These are phyloP conservation scores for Phaeotremella fagi DNA, from an alignment of 768 basidiomycete genomes.

Conservation along the genomic window DNA sequence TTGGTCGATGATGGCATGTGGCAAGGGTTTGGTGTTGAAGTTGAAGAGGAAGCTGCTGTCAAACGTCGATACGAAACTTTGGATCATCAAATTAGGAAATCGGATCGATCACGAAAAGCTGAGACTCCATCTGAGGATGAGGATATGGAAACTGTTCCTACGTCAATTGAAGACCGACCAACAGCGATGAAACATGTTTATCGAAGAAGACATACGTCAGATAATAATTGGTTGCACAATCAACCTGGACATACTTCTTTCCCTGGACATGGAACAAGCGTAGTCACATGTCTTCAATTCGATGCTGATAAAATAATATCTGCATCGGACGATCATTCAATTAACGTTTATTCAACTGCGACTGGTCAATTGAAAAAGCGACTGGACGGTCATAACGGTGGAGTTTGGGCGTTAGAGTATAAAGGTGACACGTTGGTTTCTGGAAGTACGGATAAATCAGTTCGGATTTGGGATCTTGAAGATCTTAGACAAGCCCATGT, in stretches of 20 bases:
- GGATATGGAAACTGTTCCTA: constrained; percentile 46
- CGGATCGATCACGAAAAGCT: constrained; percentile 1
- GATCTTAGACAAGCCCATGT: constrained; percentile 81
- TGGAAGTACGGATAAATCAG: constrained; percentile 88
- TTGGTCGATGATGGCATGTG: constrained; percentile 78
- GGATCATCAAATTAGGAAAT: constrained; percentile 13
- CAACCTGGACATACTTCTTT: constrained; percentile 64
- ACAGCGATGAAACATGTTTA: constrained; percentile 68
- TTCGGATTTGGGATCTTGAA: constrained; percentile 81
- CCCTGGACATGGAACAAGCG: constrained; percentile 70
- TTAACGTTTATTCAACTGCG: constrained; percentile 85
- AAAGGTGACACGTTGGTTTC: constrained; percentile 65
- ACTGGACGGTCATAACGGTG: constrained; percentile 86
- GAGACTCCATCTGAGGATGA: constrained; percentile 50
- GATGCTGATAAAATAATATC: constrained; percentile 92
- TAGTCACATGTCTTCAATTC: constrained; percentile 94
- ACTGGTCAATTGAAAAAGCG: constrained; percentile 70
- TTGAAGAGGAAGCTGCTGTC: constrained; percentile 69
- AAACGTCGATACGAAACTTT: constrained; percentile 50
- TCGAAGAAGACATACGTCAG: constrained; percentile 78
- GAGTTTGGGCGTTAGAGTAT: constrained; percentile 90
- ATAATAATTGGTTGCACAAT: constrained; percentile 72
- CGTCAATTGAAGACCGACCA: constrained; percentile 47
- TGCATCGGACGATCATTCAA: constrained; percentile 94
- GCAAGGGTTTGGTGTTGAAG: constrained; percentile 82